Evolutionary conservation across 371 early-diverging fungal genomes (phyloP).

Genomic region (Dichotomocladium elegans): DNA sequence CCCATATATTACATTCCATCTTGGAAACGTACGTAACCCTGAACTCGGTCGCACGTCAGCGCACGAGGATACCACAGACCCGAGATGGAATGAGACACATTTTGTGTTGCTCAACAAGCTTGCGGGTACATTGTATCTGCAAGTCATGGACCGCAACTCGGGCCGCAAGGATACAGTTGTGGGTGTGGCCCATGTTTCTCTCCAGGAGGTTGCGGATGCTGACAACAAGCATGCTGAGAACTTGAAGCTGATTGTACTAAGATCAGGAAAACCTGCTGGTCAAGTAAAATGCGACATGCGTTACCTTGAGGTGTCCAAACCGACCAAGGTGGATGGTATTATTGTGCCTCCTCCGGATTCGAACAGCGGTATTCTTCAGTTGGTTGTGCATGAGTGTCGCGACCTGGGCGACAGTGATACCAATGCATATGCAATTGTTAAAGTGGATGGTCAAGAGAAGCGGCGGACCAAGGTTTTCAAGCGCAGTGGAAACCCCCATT

Average conservation of each 20-base stretch:
- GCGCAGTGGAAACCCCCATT: conserved; percentile 50
- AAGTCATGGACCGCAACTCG: conserved; percentile 44
- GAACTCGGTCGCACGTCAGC: conserved; percentile 59
- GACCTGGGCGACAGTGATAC: conserved; percentile 36
- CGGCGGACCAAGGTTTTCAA: conserved; percentile 43
- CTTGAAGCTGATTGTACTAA: conserved; percentile 32
- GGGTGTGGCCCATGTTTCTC: conserved; percentile 53
- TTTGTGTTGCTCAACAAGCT: conserved; percentile 38
- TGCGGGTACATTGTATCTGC: conserved; percentile 27
- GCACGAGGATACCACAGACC: conserved; percentile 52
- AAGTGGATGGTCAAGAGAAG: conserved; percentile 34
- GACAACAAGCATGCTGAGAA: conserved; percentile 24
- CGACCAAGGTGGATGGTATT: conserved; percentile 42
- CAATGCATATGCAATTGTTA: conserved; percentile 46
- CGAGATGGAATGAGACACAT: conserved; percentile 45
- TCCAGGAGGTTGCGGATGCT: conserved; percentile 51
- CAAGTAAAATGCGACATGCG: conserved; percentile 43
- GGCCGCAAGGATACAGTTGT: conserved; percentile 36
- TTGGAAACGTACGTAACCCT: conserved; percentile 59
- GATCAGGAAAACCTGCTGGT: conserved; percentile 40
- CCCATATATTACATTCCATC: conserved; percentile 75
- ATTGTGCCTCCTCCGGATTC: conserved; percentile 38
- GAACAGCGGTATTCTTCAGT: conserved; percentile 52
- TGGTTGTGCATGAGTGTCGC: conserved; percentile 50
- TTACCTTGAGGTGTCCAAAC: conserved; percentile 33